phyloP scores from a whole-genome alignment of 1,284 basidiomycete genomes.

The Stygiomarasmius scandens region DNA sequence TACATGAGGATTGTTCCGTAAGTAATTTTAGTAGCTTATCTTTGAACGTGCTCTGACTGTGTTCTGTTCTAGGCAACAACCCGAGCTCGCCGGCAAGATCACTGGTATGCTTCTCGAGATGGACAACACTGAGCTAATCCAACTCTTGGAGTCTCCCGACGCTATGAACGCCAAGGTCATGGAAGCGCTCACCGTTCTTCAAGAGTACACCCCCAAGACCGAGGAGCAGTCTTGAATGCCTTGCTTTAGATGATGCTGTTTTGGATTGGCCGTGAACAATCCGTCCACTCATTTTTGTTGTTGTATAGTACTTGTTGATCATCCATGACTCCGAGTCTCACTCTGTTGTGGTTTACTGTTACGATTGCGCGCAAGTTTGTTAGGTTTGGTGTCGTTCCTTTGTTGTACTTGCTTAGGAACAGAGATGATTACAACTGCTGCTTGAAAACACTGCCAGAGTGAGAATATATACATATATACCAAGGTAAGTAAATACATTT shows the following conservation, averaged over 20 bases:
- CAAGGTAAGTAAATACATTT: too few relatives aligned
- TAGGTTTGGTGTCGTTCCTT: conserved; percentile 60
- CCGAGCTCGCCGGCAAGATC: conserved; percentile 95
- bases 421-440: conserved; percentile 49
- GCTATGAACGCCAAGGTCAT: conserved; percentile 86
- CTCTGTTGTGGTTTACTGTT: too few relatives aligned
- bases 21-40: conserved; percentile 35
- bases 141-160: conserved; percentile 80
- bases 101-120: conserved; percentile 98
- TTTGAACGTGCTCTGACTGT: conserved; percentile 4
- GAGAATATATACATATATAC: too few relatives aligned
- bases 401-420: conserved; percentile 62
- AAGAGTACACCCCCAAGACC: conserved; percentile 69
- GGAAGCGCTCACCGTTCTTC: conserved; percentile 82
- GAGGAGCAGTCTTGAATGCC: conserved; percentile 31
- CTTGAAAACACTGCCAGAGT: conserved; percentile 17
- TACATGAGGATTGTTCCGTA: conserved; percentile 87
- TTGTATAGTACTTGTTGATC: conserved; percentile 36
- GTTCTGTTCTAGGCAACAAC: conserved; percentile 54
- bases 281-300: conserved; percentile 31
- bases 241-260: conserved; percentile 18
- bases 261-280: conserved; percentile 9
- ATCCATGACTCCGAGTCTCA: conserved; percentile 25
- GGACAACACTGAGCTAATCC: conserved; percentile 90
- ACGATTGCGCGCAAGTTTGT: conserved; percentile 28